These are phyloP conservation scores for Saraca asoca DNA, from an alignment of 331 rosid genomes.

Conservation along the genomic window DNA sequence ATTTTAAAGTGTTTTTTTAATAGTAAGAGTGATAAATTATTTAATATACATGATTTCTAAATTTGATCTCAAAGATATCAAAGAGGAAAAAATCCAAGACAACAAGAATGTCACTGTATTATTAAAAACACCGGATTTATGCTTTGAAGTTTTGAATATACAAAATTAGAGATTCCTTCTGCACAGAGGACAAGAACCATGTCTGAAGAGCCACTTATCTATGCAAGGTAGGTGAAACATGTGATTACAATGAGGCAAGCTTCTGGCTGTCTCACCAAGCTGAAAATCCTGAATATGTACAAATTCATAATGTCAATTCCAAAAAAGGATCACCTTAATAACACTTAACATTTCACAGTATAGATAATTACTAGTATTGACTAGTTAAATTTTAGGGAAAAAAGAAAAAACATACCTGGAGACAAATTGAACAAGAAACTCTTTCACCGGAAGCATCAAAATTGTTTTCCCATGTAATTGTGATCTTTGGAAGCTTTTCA, in stretches of 20 bases:
- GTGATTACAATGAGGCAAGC: constrained; percentile 96
- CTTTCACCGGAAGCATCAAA: constrained; percentile 81
- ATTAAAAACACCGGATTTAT: too few species aligned
- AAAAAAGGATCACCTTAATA: not conserved
- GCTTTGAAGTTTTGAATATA: constrained; percentile 46
- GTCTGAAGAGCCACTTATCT: constrained; percentile 91
- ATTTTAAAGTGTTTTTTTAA: too few species aligned
- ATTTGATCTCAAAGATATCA: too few species aligned
- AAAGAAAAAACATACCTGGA: constrained; percentile 63
- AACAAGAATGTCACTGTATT: too few species aligned
- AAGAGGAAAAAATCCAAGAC: too few species aligned
- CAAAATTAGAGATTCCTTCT: constrained; percentile 87
- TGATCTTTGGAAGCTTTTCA: constrained; percentile 81
- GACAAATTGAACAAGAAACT: constrained; percentile 92
- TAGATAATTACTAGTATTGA: not conserved
- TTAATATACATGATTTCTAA: too few species aligned
- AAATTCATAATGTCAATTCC: constrained; percentile 31
- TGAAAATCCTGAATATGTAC: constrained; percentile 72
- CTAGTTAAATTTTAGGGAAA: not conserved
- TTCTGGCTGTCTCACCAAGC: constrained; percentile 89
- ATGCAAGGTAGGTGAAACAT: constrained; percentile 97
- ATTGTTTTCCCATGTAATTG: constrained; percentile 62
- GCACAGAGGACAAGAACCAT: constrained; percentile 97
- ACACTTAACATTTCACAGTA: not conserved
- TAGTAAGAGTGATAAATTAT: too few species aligned